Conservation (phyloP, 2,329 filamentous ascomycete species). For the Leptographium radiaticola region DNA sequence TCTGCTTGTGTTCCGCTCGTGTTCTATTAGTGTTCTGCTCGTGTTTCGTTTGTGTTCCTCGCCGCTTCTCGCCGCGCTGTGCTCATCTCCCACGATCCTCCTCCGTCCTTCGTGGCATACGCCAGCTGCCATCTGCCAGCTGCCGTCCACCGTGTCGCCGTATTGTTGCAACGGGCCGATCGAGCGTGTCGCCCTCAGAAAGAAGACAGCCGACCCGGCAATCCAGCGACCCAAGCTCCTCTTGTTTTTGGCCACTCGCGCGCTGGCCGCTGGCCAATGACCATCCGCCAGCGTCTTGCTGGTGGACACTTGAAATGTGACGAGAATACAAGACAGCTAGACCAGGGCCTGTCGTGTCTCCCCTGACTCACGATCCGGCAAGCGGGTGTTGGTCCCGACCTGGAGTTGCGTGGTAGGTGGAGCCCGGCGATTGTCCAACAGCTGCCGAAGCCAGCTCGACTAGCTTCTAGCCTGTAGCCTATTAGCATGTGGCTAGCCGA, state of each 20-base stretch:
- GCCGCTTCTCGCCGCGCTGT: too few relatives aligned
- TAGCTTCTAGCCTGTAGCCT: too few relatives aligned
- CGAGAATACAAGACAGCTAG: neutral
- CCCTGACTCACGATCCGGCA: neutral
- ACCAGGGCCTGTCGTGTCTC: neutral
- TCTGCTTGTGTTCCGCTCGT: neutral
- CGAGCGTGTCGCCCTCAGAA: neutral
- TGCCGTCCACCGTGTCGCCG: neutral
- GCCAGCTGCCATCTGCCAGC: neutral
- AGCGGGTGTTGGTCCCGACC: neutral
- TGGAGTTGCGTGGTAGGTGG: neutral
- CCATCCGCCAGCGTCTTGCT: neutral
- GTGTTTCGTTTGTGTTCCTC: neutral
- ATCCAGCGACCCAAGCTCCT: too few relatives aligned
- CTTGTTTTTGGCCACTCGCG: neutral
- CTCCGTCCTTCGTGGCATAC: neutral
- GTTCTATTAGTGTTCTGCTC: neutral
- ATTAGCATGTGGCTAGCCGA: too few relatives aligned
- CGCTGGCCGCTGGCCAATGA: neutral
- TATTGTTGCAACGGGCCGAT: neutral
- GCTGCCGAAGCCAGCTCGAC: too few relatives aligned
- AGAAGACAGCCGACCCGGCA: too few relatives aligned
- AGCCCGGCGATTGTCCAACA: too few relatives aligned
- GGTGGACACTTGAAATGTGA: neutral
- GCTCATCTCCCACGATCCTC: too few relatives aligned